Base-by-base conservation (phyloP, 2,329 filamentous ascomycete genomes). In the Capronia epimyces region DNA sequence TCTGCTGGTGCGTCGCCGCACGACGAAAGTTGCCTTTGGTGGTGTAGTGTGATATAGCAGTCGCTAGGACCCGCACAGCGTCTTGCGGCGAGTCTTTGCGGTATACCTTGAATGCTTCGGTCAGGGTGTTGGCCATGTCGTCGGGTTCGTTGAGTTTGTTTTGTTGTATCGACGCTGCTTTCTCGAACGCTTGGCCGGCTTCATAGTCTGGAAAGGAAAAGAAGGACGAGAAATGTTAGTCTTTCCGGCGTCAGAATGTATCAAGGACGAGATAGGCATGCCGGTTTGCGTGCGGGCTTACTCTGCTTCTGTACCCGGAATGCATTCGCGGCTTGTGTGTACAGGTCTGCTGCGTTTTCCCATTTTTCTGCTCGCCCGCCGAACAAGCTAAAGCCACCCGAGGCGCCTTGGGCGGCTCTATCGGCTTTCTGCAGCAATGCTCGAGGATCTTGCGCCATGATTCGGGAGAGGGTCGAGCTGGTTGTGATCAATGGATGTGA, bases 51-150 rank as follows among this genome's bases (percentile, higher is more conserved):
- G 82, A 76, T 66, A 97, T 89, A 34, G 89, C 86, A 59, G 83
- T 74, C 58, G 89, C 81, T 49, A 96, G 75, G 64, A 87, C 89
- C 55, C 87, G 77, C 37, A 86, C 87, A 13, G 90, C 91, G 63
- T 91, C 85, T 65, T 88, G 78, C 16, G 89, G 89, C 63, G 87
- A 83, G 46, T 86, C 83, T 71, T 89, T 94, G 63, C 85, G 81
- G 74, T 96, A 97, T 53, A 89, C 86, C 75, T 97, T 96, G 79
- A 90, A 97, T 46, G 93, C 93, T 68, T 97, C 90, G 64, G 85
- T 81, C 55, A 89, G 75, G 42, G 86, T 85, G 71, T 95, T 94
- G 58, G 91, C 90, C 42, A 89, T 89, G 66, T 97, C 93, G 67
- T 95, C 88, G 36, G 86, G 87, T 66, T 97, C 90, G 66, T 89